Conservation (phyloP, 371 early-diverging fungal genomes). For the Fennellomyces sp. region DNA sequence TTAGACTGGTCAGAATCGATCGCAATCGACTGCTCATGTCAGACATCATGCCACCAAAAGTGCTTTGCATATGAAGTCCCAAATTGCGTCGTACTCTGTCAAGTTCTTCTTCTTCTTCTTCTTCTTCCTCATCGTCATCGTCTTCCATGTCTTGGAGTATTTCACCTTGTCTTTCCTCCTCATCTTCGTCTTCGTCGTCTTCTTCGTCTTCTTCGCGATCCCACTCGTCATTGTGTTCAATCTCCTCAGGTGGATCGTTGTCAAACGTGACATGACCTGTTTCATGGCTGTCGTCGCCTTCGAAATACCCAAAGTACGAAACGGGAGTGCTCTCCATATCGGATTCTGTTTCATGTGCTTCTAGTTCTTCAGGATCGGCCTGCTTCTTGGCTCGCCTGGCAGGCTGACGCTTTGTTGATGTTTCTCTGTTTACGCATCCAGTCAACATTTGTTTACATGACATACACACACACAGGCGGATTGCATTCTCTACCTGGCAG, state of each 20-base stretch:
- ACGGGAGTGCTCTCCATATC: conserved; percentile 15
- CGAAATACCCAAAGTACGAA: conserved; percentile 20
- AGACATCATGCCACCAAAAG: conserved; percentile 49
- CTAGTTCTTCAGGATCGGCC: conserved; percentile 23
- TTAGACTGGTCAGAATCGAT: conserved; percentile 54
- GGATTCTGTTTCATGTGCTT: conserved; percentile 9
- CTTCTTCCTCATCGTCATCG: conserved; percentile 36
- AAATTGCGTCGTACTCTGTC: conserved; percentile 40
- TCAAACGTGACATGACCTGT: neutral
- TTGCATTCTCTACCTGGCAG: neutral
- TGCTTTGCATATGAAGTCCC: conserved; percentile 48
- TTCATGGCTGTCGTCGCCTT: neutral
- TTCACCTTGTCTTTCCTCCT: conserved; percentile 6
- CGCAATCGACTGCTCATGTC: conserved; percentile 47
- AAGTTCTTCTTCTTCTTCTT: conserved; percentile 48
- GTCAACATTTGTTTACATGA: no score
- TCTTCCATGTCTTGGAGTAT: conserved; percentile 25
- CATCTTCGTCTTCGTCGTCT: conserved; percentile 30
- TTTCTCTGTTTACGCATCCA: no score
- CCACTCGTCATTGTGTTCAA: neutral
- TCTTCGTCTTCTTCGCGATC: conserved; percentile 17
- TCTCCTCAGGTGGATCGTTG: neutral
- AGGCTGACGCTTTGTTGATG: neutral
- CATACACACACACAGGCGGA: no score
- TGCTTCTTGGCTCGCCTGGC: conserved; percentile 22